These are phyloP conservation scores for Beauveria rudraprayagi DNA, from an alignment of 2,329 filamentous ascomycete genomes.

Conservation along the genomic window DNA sequence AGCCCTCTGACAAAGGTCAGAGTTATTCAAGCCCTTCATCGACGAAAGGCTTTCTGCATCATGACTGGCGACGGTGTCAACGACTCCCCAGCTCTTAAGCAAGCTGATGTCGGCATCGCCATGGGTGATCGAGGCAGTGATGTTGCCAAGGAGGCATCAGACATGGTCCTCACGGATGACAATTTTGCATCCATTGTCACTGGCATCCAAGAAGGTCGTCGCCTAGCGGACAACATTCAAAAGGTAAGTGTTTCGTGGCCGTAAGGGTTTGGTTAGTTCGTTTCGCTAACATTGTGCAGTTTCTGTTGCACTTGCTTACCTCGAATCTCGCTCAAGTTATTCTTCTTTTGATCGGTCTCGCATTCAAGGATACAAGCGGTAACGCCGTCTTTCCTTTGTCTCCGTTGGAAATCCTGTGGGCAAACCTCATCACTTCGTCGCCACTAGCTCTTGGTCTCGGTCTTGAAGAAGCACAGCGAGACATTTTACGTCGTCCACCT, in stretches of 20 bases:
- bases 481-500: slow-evolving; percentile 59
- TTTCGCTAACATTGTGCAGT: slow-evolving; percentile 29
- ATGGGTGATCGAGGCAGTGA: slow-evolving; percentile 66
- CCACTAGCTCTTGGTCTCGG: slow-evolving; percentile 65
- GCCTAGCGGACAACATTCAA: slow-evolving; percentile 66
- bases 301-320: slow-evolving; percentile 57
- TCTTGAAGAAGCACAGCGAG: slow-evolving; percentile 59
- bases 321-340: slow-evolving; percentile 65
- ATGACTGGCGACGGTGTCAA: slow-evolving; percentile 74
- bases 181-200: slow-evolving; percentile 77
- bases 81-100: slow-evolving; percentile 64
- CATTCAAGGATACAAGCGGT: slow-evolving; percentile 53
- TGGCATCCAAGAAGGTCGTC: slow-evolving; percentile 62
- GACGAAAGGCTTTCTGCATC: slow-evolving; percentile 59
- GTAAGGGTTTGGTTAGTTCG: not conserved
- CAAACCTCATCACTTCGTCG: slow-evolving; percentile 66
- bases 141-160: slow-evolving; percentile 72
- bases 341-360: slow-evolving; percentile 59
- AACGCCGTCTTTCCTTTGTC: slow-evolving; percentile 63
- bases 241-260: slow-evolving; percentile 40
- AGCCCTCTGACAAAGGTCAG: slow-evolving; percentile 65
- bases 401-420: slow-evolving; percentile 68
- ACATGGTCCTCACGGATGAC: slow-evolving; percentile 83
- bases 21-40: slow-evolving; percentile 66
- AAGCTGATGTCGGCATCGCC: slow-evolving; percentile 67